Conservation (phyloP, 2,329 filamentous ascomycete genomes). For the Hymenoscyphus infarciens region DNA sequence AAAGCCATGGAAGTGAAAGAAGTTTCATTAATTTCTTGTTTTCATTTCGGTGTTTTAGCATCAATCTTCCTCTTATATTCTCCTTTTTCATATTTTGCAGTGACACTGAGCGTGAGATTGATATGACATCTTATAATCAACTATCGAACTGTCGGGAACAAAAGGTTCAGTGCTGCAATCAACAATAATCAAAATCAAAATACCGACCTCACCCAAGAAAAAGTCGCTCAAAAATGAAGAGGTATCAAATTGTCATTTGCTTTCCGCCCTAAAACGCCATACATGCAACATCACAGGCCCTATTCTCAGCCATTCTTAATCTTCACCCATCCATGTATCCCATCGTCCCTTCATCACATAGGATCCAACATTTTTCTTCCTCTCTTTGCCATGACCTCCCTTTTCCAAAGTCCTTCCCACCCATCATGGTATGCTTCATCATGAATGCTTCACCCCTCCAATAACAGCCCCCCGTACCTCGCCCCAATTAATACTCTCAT, state of each 20-base stretch:
- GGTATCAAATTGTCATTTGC: constrained; percentile 3
- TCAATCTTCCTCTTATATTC: too few species aligned
- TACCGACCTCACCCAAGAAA: not conserved
- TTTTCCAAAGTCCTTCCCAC: too few species aligned
- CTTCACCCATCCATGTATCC: not conserved
- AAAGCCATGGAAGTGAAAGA: too few species aligned
- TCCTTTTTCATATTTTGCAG: too few species aligned
- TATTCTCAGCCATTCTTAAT: constrained; percentile 6
- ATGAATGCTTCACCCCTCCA: constrained; percentile 76
- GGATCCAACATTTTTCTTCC: not conserved
- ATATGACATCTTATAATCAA: too few species aligned
- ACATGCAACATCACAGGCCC: constrained; percentile 29
- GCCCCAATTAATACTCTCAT: constrained; percentile 87
- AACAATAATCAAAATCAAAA: too few species aligned
- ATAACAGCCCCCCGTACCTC: constrained; percentile 84
- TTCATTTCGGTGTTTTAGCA: too few species aligned
- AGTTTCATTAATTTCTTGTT: too few species aligned
- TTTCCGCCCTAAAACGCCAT: constrained; percentile 29
- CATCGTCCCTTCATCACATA: not conserved
- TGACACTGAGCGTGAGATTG: too few species aligned
- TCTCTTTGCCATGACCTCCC: not conserved
- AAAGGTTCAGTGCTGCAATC: too few species aligned
- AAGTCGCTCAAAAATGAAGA: not conserved
- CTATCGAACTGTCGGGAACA: too few species aligned
- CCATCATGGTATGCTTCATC: too few species aligned